phyloP scores from a whole-genome alignment of 2,329 filamentous ascomycete species.

The Apiospora kogelbergensis region DNA sequence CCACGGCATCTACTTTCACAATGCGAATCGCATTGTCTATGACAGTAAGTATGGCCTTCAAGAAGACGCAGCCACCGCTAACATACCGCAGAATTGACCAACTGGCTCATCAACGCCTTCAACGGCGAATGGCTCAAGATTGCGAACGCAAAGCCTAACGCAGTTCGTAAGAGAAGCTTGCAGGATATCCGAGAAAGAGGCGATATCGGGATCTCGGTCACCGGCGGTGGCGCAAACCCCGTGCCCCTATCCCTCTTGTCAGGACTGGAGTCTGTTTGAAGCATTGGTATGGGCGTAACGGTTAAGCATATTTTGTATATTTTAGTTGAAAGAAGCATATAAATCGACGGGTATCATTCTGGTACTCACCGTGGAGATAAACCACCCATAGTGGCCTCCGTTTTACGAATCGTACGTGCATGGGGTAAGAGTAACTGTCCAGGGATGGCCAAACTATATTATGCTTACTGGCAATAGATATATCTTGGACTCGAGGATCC shows the following conservation, averaged over 20 bases:
- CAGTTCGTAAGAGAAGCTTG: slow-evolving; percentile 21
- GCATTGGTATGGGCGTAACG: not conserved
- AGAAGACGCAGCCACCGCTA: slow-evolving; percentile 26
- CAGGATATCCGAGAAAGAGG: slow-evolving; percentile 21
- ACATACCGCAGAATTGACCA: slow-evolving; percentile 65
- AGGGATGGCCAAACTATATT: not conserved
- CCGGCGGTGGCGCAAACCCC: not conserved
- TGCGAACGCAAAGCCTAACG: slow-evolving; percentile 45
- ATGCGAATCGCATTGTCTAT: slow-evolving; percentile 87
- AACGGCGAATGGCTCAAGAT: slow-evolving; percentile 88
- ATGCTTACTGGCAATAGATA: not conserved
- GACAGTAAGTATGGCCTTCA: slow-evolving; percentile 67
- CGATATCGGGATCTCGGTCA: slow-evolving; percentile 11
- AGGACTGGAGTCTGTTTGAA: not conserved
- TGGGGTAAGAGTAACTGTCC: not conserved
- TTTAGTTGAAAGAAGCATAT: not conserved
- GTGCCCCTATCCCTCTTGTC: not conserved
- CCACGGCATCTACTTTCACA: slow-evolving; percentile 93
- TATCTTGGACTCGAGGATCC: not conserved
- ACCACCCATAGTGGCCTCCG: not conserved
- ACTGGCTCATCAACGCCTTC: slow-evolving; percentile 96
- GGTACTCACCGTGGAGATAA: not conserved
- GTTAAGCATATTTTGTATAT: not conserved
- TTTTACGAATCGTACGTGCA: not conserved
- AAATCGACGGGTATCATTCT: not conserved